These are phyloP conservation scores for Biscogniauxia sp. DNA, from an alignment of 2,329 filamentous ascomycete genomes.

Conservation along the genomic window DNA sequence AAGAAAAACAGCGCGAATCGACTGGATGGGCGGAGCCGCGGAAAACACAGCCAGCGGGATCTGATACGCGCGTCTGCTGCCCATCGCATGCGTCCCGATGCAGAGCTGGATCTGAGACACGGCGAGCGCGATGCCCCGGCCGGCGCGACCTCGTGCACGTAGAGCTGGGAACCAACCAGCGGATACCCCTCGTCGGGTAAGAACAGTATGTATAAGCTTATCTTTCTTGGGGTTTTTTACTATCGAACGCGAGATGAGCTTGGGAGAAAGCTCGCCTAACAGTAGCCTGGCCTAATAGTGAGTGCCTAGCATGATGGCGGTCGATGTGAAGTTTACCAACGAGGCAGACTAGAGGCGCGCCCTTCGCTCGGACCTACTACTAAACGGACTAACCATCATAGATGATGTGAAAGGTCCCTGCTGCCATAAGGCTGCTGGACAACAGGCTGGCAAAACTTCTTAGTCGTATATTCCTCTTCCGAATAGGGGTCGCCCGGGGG, in stretches of 20 bases:
- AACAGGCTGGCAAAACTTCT: constrained; percentile 20
- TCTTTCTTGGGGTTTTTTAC: no score
- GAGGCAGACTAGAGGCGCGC: constrained; percentile 29
- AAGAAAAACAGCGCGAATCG: constrained; percentile 31
- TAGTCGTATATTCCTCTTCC: constrained; percentile 2
- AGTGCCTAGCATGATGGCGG: constrained; percentile 31
- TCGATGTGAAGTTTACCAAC: constrained; percentile 28
- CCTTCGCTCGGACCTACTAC: constrained; percentile 27
- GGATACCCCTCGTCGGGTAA: constrained; percentile 36
- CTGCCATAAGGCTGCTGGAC: constrained; percentile 36
- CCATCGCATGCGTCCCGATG: constrained; percentile 26
- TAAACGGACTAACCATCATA: constrained; percentile 31
- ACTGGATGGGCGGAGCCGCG: constrained; percentile 31
- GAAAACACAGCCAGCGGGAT: constrained; percentile 34
- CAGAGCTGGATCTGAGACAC: constrained; percentile 35
- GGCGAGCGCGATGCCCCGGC: constrained; percentile 35
- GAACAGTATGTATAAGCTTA: no score
- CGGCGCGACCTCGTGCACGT: constrained; percentile 36
- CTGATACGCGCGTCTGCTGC: constrained; percentile 20
- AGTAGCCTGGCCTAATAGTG: constrained; percentile 33
- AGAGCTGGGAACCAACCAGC: constrained; percentile 38
- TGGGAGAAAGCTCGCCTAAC: constrained; percentile 24
- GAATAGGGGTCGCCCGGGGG: no score
- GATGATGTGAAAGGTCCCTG: constrained; percentile 34
- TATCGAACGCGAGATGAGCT: no score